A percentile compares a stretch with the other conserved stretches of the same genome.
Conservation (phyloP, 108 stramenopile species). For the Seminavis robusta region DNA sequence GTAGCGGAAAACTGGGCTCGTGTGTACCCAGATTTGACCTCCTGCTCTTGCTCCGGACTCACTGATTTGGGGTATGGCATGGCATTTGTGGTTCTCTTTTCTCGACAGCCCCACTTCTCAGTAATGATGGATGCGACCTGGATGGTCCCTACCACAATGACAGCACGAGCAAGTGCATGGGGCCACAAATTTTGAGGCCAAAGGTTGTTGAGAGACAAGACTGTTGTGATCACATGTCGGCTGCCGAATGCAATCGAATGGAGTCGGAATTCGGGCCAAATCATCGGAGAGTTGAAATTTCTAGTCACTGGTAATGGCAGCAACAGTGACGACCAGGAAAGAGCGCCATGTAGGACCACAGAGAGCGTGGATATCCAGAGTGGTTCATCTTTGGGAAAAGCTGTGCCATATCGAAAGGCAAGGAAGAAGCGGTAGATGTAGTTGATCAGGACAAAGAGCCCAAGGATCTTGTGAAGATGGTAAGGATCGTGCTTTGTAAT, state of each 20-base stretch:
- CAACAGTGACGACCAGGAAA: too few species aligned
- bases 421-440: constrained; percentile 33
- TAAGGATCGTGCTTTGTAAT: constrained; percentile 57
- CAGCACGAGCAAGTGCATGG: constrained; percentile 3
- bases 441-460: constrained; percentile 45
- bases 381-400: constrained; percentile 43
- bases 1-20: too few species aligned
- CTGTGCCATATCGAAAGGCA: too few species aligned
- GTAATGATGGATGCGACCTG: constrained; percentile 8
- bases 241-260: constrained; percentile 53
- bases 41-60: too few species aligned
- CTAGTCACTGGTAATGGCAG: constrained; percentile 52
- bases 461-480: constrained; percentile 50
- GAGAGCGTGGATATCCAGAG: constrained; percentile 42
- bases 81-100: constrained; percentile 16
- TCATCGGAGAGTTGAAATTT: constrained; percentile 52
- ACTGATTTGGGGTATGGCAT: constrained; percentile 26
- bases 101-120: constrained; percentile 1
- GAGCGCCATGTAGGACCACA: too few species aligned
- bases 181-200: constrained; percentile 12
- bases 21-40: too few species aligned
- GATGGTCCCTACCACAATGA: constrained; percentile 6
- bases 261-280: constrained; percentile 59
- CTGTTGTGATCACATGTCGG: constrained; percentile 24
- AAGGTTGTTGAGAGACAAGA: constrained; percentile 20